Conservation (phyloP, 2,329 filamentous ascomycete genomes). For the Ascocoryne sarcoides region DNA sequence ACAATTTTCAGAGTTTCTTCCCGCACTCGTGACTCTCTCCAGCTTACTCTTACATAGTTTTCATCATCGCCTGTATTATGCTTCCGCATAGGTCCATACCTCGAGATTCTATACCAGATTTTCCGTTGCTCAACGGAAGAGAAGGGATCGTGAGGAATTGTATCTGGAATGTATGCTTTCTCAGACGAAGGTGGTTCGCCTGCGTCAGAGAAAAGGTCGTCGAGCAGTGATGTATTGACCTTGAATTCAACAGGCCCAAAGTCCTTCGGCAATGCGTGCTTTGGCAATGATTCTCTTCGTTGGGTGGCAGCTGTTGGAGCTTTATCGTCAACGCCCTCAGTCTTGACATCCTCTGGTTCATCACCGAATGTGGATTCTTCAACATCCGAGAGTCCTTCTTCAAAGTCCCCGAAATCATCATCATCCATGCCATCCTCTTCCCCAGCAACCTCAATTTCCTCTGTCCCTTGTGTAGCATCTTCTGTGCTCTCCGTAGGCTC, state of each 20-base stretch:
- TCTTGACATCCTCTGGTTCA: background rate
- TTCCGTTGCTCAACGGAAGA: conserved; percentile 48
- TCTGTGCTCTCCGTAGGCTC: background rate
- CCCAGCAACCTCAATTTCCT: background rate
- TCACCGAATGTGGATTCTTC: conserved; percentile 5
- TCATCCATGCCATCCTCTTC: conserved; percentile 7
- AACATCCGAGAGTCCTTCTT: conserved; percentile 24
- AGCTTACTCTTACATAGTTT: conserved; percentile 49
- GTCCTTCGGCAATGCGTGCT: conserved; percentile 1
- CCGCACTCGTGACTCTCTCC: conserved; percentile 46
- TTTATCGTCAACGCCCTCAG: background rate
- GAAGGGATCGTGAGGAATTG: conserved; percentile 39
- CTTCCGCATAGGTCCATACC: conserved; percentile 48
- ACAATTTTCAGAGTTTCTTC: conserved; percentile 49
- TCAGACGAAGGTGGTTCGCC: conserved; percentile 13
- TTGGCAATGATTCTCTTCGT: background rate
- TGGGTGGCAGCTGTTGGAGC: background rate
- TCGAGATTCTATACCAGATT: conserved; percentile 56
- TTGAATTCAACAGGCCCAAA: conserved; percentile 19
- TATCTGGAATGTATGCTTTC: conserved; percentile 22
- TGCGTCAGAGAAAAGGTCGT: conserved; percentile 22
- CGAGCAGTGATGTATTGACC: conserved; percentile 19
- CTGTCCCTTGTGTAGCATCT: conserved; percentile 1
- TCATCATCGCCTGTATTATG: conserved; percentile 50
- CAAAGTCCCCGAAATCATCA: conserved; percentile 33